These are phyloP conservation scores for Globisporangium spiculum DNA, from an alignment of 352 stramenopile species.

Conservation along the genomic window DNA sequence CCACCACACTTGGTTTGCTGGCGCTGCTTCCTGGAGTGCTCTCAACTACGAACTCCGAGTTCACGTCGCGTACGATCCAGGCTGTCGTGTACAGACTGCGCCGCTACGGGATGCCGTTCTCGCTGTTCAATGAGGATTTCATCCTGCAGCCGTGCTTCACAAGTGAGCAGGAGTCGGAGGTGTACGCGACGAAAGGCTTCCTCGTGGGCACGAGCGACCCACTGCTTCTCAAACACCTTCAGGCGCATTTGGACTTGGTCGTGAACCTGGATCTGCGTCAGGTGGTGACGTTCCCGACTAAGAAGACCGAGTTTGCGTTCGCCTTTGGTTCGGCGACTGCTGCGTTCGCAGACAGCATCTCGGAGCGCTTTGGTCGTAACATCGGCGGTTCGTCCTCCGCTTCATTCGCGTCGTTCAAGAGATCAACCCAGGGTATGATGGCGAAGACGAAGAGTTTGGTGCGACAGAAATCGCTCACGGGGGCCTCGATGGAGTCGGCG, in stretches of 20 bases:
- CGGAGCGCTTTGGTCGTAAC: constrained; percentile 30
- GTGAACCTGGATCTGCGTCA: constrained; percentile 58
- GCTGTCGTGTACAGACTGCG: constrained; percentile 38
- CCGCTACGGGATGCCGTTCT: constrained; percentile 45
- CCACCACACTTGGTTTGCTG: constrained; percentile 48
- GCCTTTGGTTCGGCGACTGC: constrained; percentile 41
- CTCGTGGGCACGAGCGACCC: constrained; percentile 54
- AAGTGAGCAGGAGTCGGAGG: constrained; percentile 20
- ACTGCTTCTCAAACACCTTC: constrained; percentile 48
- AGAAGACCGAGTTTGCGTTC: constrained; percentile 51
- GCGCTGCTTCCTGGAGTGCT: constrained; percentile 52
- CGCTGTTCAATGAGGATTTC: constrained; percentile 37
- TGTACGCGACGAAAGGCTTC: constrained; percentile 39
- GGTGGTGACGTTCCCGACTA: constrained; percentile 48
- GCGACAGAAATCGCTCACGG: constrained; percentile 6
- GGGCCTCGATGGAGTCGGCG: constrained; percentile 17
- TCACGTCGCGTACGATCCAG: constrained; percentile 38
- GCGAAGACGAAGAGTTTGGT: constrained; percentile 5
- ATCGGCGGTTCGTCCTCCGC: not conserved
- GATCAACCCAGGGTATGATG: not conserved
- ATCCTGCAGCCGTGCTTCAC: constrained; percentile 50
- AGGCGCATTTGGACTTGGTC: constrained; percentile 50
- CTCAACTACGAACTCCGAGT: constrained; percentile 25
- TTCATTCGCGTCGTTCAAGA: not conserved
- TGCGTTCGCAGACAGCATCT: constrained; percentile 29